Percentiles rank a stretch among this genome's conserved stretches.
These are phyloP conservation scores for Globisporangium spinosum DNA, from an alignment of 352 stramenopile species.

Conservation along the genomic window DNA sequence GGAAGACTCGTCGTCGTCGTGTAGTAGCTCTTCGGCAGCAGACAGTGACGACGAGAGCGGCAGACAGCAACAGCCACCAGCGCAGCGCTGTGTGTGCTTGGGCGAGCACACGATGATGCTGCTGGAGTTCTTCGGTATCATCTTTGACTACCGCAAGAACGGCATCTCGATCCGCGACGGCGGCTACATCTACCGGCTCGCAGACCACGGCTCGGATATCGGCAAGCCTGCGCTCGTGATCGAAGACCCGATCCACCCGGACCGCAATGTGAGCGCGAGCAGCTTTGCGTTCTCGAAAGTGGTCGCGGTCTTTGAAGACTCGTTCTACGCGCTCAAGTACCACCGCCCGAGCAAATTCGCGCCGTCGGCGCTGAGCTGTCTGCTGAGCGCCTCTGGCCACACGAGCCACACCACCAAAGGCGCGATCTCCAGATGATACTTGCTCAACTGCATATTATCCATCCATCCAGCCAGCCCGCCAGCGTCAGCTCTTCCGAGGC, in stretches of 20 bases:
- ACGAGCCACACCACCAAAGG: constrained; percentile 25
- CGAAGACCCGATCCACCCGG: constrained; percentile 86
- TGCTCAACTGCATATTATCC: not conserved
- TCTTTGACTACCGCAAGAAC: constrained; percentile 86
- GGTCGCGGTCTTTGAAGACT: constrained; percentile 81
- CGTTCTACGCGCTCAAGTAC: constrained; percentile 84
- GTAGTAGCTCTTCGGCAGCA: constrained; percentile 38
- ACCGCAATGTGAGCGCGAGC: constrained; percentile 83
- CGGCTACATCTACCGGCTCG: constrained; percentile 82
- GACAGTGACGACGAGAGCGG: constrained; percentile 54
- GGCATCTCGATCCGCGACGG: constrained; percentile 80
- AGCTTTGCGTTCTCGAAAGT: constrained; percentile 86
- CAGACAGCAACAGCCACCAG: constrained; percentile 9
- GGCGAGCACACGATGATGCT: constrained; percentile 73
- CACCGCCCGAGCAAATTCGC: constrained; percentile 72
- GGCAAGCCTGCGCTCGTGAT: constrained; percentile 78
- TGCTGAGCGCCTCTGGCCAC: constrained; percentile 66
- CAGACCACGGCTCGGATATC: constrained; percentile 45
- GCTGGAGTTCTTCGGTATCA: constrained; percentile 82
- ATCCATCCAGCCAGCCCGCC: not conserved
- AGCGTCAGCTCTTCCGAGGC: not conserved
- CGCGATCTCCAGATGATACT: constrained; percentile 1
- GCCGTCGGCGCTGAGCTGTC: constrained; percentile 73
- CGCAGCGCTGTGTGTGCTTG: constrained; percentile 36
- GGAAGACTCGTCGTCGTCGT: constrained; percentile 64